Base-by-base conservation (phyloP, 2,329 filamentous ascomycete genomes). In the Truncatella angustata region DNA sequence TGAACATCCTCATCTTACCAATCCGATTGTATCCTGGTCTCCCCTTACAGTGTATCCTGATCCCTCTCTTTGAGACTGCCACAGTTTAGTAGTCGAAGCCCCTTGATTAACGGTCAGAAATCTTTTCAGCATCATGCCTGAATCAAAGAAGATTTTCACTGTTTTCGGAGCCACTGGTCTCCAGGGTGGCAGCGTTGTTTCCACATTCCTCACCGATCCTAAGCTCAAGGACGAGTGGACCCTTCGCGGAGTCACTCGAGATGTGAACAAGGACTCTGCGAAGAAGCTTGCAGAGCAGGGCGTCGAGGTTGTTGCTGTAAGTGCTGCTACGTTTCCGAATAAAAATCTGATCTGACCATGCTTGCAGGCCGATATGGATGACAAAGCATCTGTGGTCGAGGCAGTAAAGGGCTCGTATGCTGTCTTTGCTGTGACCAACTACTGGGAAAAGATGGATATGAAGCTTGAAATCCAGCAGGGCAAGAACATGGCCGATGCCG, bases 101-200 rank as follows among this genome's bases (percentile, higher is more conserved):
- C n/a, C n/a, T n/a, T n/a, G n/a, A n/a, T n/a, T n/a, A n/a, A n/a
- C n/a, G n/a, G n/a, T n/a, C n/a, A n/a, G n/a, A n/a, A n/a, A n/a
- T n/a, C n/a, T n/a, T n/a, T n/a, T n/a, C n/a, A n/a, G n/a, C 36
- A 39, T 39, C 36, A 39, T 39, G 36, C n/a, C n/a, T n/a, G n/a
- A n/a, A n/a, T 16, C 40, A 14, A 62, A 65, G 54, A 78, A 76
- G 58, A 68, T 79, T 58, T 71, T 84, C 61, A 77, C 76, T 39
- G 72, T 85, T 10, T 78, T 85, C 58, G 81, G 81, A 23, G 77
- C 81, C 36, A 85, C 81, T n/a, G 81, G 82, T 52, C 75, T 78
- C 53, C 84, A 87, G 66, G 84, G 83, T 42, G 77, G 79, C 54
- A 80, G 78, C 7, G 72, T 85, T 39, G 75, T 80, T 46, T 21